Evolutionary conservation across 441 rosid genomes (phyloP).

Genomic region (Croton setiger): DNA sequence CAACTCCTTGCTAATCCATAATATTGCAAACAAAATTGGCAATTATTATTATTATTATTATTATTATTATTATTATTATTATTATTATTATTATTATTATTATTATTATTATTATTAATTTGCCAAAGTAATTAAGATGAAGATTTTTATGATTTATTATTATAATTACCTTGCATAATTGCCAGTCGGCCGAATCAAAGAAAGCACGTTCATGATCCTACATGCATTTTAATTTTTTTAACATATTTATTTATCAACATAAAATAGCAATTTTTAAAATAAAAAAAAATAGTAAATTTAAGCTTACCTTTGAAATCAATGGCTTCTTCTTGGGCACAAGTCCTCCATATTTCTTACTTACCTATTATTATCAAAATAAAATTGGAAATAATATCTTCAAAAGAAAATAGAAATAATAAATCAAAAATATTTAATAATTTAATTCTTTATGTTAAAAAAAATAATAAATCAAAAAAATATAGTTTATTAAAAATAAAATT

Average conservation of each 20-base stretch:
- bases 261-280: neutral
- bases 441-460: too few relatives aligned
- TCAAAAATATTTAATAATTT: too few relatives aligned
- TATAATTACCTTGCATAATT: slow-evolving; percentile 55
- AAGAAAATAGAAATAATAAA: too few relatives aligned
- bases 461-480: too few relatives aligned
- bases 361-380: slow-evolving; percentile 20
- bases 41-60: neutral
- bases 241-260: neutral
- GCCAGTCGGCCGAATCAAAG: slow-evolving; percentile 94
- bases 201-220: slow-evolving; percentile 76
- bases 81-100: neutral
- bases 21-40: neutral
- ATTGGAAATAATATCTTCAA: neutral
- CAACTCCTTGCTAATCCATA: slow-evolving; percentile 59
- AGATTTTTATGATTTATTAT: too few relatives aligned
- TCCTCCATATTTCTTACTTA: slow-evolving; percentile 58
- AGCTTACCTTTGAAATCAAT: slow-evolving; percentile 59
- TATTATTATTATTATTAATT: neutral
- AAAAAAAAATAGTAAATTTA: neutral
- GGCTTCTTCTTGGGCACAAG: slow-evolving; percentile 80
- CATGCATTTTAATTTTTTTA: neutral
- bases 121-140: neutral
- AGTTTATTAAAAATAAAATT: too few relatives aligned
- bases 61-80: slow-evolving; percentile 18